Percentiles rank a stretch among this genome's conserved stretches.
These are phyloP conservation scores for Torrubiellomyces zombiae DNA, from an alignment of 2,329 filamentous ascomycete species.

Conservation along the genomic window DNA sequence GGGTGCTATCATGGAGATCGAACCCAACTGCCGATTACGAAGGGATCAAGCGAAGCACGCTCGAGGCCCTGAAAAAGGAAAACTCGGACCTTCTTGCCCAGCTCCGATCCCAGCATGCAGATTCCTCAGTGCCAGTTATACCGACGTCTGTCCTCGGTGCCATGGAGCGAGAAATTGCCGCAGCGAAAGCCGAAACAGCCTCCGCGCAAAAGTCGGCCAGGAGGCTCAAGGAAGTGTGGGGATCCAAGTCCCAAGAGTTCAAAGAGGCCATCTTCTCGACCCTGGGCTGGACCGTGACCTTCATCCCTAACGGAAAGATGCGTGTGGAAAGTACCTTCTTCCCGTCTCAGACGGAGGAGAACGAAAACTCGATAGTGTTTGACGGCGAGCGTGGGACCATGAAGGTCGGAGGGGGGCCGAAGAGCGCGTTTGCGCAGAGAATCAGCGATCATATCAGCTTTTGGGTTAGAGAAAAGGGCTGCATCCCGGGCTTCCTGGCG, in stretches of 20 bases:
- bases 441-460: conserved; percentile 81
- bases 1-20: conserved; percentile 71
- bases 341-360: conserved; percentile 49
- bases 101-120: conserved; percentile 31
- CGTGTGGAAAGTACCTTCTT: conserved; percentile 77
- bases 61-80: conserved; percentile 63
- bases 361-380: conserved; percentile 65
- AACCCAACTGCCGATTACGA: conserved; percentile 83
- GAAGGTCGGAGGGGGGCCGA: conserved; percentile 87
- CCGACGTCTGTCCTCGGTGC: conserved; percentile 63
- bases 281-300: conserved; percentile 86
- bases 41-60: conserved; percentile 65
- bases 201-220: conserved; percentile 69
- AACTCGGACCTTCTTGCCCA: conserved; percentile 70
- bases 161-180: conserved; percentile 57
- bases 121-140: conserved; percentile 42
- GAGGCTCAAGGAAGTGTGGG: conserved; percentile 86
- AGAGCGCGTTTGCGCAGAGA: conserved; percentile 69
- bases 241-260: conserved; percentile 81
- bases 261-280: conserved; percentile 86
- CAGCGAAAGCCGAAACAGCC: conserved; percentile 49
- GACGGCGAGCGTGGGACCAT: conserved; percentile 91
- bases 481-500: conserved; percentile 84
- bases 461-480: conserved; percentile 87
- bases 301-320: conserved; percentile 94